Conservation (phyloP, 2,329 filamentous ascomycete species). For the Exophiala mesophila region DNA sequence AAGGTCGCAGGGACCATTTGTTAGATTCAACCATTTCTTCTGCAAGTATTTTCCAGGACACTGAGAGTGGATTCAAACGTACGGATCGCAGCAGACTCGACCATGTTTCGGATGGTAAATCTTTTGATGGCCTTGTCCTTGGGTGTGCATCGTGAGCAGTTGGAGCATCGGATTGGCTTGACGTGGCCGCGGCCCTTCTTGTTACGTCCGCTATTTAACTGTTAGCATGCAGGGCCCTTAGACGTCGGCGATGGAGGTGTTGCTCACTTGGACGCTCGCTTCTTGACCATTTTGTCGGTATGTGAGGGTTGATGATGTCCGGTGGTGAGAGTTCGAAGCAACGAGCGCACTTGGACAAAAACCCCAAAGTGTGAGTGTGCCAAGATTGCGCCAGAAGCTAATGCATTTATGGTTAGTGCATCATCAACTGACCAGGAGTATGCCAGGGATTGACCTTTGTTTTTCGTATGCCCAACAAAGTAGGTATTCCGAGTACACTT, state of each 20-base stretch:
- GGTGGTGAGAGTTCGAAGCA: neutral
- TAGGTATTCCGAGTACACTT: neutral
- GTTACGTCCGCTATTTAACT: slow-evolving; percentile 81
- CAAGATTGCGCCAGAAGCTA: neutral
- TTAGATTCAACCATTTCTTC: neutral
- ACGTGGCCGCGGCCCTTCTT: slow-evolving; percentile 99
- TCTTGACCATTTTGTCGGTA: slow-evolving; percentile 68
- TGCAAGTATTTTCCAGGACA: neutral
- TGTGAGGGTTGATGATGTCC: slow-evolving; percentile 17
- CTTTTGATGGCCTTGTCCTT: slow-evolving; percentile 99
- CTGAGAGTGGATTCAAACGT: slow-evolving; percentile 47
- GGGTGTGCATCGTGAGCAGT: slow-evolving; percentile 84
- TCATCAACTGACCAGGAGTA: too few species aligned
- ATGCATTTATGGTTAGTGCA: neutral
- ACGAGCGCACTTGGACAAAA: neutral
- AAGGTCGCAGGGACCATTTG: slow-evolving; percentile 6
- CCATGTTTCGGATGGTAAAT: slow-evolving; percentile 99
- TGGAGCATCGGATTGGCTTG: slow-evolving; percentile 95
- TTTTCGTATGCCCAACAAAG: neutral
- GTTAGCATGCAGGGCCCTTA: too few species aligned
- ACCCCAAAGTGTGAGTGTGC: neutral
- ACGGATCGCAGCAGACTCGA: slow-evolving; percentile 99
- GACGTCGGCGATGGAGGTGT: slow-evolving; percentile 3
- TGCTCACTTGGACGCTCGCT: slow-evolving; percentile 67
- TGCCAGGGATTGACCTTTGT: too few species aligned